A percentile compares a stretch with the other conserved stretches of the same genome.
These are phyloP conservation scores for Fusarium sp. DNA, from an alignment of 2,329 filamentous ascomycete species.

Conservation along the genomic window DNA sequence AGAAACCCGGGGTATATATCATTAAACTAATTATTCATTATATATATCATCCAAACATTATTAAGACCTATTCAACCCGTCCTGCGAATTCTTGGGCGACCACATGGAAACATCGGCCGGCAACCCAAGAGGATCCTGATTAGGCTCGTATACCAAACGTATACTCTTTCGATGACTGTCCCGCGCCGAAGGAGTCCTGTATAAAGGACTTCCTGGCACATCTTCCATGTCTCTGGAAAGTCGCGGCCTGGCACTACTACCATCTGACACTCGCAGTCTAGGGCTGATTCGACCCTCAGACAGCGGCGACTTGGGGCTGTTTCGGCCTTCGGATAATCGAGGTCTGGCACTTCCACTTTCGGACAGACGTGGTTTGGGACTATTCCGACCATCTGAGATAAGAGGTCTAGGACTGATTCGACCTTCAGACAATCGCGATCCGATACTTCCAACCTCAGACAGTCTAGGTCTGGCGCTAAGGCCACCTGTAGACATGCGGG, in stretches of 20 bases:
- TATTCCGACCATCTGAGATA: background rate
- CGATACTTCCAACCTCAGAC: background rate
- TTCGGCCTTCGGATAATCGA: background rate
- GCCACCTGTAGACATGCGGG: background rate
- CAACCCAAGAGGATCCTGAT: constrained; percentile 7
- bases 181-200: no score
- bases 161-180: background rate
- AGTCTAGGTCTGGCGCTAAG: background rate
- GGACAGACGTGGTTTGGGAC: background rate
- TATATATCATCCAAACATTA: background rate
- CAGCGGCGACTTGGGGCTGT: background rate
- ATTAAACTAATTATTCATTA: constrained; percentile 1
- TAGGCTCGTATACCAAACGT: background rate
- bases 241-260: background rate
- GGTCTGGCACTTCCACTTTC: background rate
- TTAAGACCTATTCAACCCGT: background rate
- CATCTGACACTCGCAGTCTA: background rate
- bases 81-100: background rate
- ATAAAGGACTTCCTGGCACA: background rate
- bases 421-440: background rate
- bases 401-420: background rate
- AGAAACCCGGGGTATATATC: background rate
- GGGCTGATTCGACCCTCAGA: background rate
- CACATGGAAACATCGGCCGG: background rate
- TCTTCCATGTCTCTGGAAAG: background rate